Conservation (phyloP, 306 rosid genomes). For the Trifolium subterraneum region DNA sequence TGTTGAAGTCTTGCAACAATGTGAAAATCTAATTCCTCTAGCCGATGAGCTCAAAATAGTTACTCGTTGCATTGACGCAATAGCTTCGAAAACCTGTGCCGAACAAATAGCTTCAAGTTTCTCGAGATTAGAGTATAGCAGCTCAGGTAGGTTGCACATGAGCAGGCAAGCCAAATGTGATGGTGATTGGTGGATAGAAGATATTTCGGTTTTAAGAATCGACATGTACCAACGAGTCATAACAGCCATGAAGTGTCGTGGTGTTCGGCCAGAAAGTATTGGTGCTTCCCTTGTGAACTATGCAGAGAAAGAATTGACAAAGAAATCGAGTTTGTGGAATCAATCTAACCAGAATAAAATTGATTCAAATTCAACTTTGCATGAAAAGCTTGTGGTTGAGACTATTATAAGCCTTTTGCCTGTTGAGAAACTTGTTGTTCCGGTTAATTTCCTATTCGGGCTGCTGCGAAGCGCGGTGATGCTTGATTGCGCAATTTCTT, state of each 20-base stretch:
- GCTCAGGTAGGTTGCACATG: conserved; percentile 97
- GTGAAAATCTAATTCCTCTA: conserved; percentile 82
- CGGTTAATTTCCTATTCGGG: conserved; percentile 90
- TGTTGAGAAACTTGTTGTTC: conserved; percentile 81
- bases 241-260: conserved; percentile 94
- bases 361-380: conserved; percentile 69
- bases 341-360: conserved; percentile 73
- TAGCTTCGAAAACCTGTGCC: conserved; percentile 94
- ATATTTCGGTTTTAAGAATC: conserved; percentile 81
- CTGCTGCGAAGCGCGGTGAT: conserved; percentile 84
- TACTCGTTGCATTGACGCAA: conserved; percentile 86
- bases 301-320: conserved; percentile 89
- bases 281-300: conserved; percentile 86
- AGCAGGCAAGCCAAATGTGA: conserved; percentile 85
- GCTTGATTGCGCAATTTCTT: conserved; percentile 81
- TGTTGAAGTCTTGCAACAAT: conserved; percentile 90
- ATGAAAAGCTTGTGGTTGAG: conserved; percentile 86
- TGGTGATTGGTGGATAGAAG: conserved; percentile 99
- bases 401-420: conserved; percentile 90
- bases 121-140: conserved; percentile 96
- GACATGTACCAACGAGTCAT: conserved; percentile 89
- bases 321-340: conserved; percentile 83
- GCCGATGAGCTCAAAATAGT: conserved; percentile 85
- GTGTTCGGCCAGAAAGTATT: conserved; percentile 93
- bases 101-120: conserved; percentile 99